phyloP scores from a whole-genome alignment of 1,284 basidiomycete species.

The Ceratobasidium sp. region DNA sequence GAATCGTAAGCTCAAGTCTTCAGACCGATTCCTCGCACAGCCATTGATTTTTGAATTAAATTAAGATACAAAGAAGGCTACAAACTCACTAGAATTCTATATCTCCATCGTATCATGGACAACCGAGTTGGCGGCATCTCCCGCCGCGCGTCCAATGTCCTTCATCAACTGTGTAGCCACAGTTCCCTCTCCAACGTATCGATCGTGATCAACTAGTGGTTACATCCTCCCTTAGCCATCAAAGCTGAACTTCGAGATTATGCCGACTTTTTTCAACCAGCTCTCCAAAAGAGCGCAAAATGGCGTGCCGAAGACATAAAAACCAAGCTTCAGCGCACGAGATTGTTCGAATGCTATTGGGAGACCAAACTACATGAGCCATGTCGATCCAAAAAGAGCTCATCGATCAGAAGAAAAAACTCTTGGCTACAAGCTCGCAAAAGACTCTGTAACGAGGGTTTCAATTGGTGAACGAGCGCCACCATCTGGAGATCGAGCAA shows the following conservation, averaged over 20 bases:
- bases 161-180: slow-evolving; percentile 46
- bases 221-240: no score
- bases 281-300: background rate
- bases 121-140: slow-evolving; percentile 44
- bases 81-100: slow-evolving; percentile 48
- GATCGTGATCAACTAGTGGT: slow-evolving; percentile 55
- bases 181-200: slow-evolving; percentile 50
- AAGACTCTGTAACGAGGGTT: background rate
- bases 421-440: slow-evolving; percentile 27
- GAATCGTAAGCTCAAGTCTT: slow-evolving; percentile 15
- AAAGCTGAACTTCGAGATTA: slow-evolving; percentile 21
- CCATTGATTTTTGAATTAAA: background rate
- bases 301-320: slow-evolving; percentile 11
- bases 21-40: background rate
- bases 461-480: background rate
- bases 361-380: background rate
- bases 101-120: slow-evolving; percentile 48
- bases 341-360: slow-evolving; percentile 7
- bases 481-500: slow-evolving; percentile 11
- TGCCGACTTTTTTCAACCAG: slow-evolving; percentile 33
- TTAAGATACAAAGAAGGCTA: slow-evolving; percentile 51
- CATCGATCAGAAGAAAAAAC: slow-evolving; percentile 6
- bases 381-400: slow-evolving; percentile 28
- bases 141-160: slow-evolving; percentile 31
- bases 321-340: slow-evolving; percentile 16